These are phyloP conservation scores for Trichoderma virens DNA, from an alignment of 495 filamentous ascomycete species.

Conservation along the genomic window DNA sequence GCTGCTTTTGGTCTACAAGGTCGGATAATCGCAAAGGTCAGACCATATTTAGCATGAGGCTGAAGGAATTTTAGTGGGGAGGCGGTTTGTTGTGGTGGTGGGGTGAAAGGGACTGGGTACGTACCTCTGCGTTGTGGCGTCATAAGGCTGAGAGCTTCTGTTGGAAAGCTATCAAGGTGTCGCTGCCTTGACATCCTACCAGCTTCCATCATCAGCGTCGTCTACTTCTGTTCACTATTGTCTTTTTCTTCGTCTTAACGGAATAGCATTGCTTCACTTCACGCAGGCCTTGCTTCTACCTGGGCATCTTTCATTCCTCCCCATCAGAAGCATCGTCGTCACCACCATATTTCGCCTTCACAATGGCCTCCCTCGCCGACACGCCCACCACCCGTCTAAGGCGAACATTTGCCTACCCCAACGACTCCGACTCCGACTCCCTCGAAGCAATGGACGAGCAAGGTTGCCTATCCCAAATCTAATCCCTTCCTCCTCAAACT, in stretches of 20 bases:
- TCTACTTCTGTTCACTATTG: too few species aligned
- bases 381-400: conserved; percentile 42
- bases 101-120: not conserved
- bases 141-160: conserved; percentile 1
- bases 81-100: not conserved
- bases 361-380: not conserved
- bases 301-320: too few species aligned
- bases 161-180: not conserved
- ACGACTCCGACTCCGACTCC: conserved; percentile 29
- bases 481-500: conserved; percentile 5
- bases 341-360: not conserved
- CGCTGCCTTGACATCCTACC: not conserved
- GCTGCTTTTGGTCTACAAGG: too few species aligned
- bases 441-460: conserved; percentile 57
- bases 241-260: too few species aligned
- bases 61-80: conserved; percentile 6
- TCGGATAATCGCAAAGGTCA: not conserved
- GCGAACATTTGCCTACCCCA: conserved; percentile 55
- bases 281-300: too few species aligned
- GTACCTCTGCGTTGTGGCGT: not conserved
- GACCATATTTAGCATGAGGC: not conserved
- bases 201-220: not conserved
- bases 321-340: not conserved
- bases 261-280: too few species aligned
- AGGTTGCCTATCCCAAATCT: conserved; percentile 43